Percentiles rank a stretch among this genome's conserved stretches.
Conservation (phyloP, 345 rosid species). For the Erysimum cheiranthoides region DNA sequence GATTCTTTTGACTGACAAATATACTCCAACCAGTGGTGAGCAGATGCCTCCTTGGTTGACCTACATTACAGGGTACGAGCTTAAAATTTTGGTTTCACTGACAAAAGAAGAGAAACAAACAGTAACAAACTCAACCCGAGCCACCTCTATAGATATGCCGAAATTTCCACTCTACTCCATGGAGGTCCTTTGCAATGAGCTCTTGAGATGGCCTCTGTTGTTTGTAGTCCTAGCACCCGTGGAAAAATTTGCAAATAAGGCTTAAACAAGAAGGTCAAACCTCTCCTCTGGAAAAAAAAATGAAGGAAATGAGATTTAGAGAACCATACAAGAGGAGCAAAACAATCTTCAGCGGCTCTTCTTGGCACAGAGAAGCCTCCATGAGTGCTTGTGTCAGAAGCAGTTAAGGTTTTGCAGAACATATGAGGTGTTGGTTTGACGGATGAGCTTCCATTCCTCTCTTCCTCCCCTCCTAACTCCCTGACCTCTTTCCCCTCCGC, state of each 20-base stretch:
- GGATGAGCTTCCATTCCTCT: slow-evolving; percentile 58
- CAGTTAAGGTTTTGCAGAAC: slow-evolving; percentile 91
- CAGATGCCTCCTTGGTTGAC: slow-evolving; percentile 98
- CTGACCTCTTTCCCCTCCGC: slow-evolving; percentile 58
- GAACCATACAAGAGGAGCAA: slow-evolving; percentile 70
- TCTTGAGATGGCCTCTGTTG: slow-evolving; percentile 94
- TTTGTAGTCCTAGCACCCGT: slow-evolving; percentile 68
- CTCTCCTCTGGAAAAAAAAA: background rate
- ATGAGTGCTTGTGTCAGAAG: slow-evolving; percentile 94
- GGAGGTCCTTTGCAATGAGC: slow-evolving; percentile 86
- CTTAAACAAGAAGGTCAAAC: slow-evolving; percentile 27
- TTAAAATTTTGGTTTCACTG: slow-evolving; percentile 5
- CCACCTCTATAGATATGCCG: slow-evolving; percentile 90
- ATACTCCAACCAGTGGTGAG: slow-evolving; percentile 98
- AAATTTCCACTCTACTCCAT: slow-evolving; percentile 90
- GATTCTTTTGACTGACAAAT: slow-evolving; percentile 90
- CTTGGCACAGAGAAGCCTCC: slow-evolving; percentile 96
- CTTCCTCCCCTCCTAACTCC: slow-evolving; percentile 60
- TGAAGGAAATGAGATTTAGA: background rate
- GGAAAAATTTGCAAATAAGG: slow-evolving; percentile 1
- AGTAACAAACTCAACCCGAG: slow-evolving; percentile 18
- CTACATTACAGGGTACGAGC: slow-evolving; percentile 50
- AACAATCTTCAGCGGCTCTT: slow-evolving; percentile 92
- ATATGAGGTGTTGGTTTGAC: slow-evolving; percentile 74
- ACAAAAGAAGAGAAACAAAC: slow-evolving; percentile 21